Evolutionary conservation across 2,329 filamentous ascomycete species (phyloP).

Genomic region (Fusarium aywerte): DNA sequence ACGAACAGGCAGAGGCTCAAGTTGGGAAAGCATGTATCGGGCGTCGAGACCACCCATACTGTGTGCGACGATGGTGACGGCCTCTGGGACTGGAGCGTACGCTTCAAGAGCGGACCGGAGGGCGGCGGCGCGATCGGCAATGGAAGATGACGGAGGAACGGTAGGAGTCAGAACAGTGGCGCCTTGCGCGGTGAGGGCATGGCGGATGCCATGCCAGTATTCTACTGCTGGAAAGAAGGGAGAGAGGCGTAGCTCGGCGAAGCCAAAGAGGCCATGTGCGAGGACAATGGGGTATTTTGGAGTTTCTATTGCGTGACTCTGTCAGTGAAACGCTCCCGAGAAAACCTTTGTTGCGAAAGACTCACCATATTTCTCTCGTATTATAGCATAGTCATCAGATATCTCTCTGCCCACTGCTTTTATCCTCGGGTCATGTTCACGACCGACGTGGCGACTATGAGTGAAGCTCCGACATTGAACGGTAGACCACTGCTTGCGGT

Average conservation of each 20-base stretch:
- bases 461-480: conserved; percentile 26
- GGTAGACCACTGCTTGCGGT: conserved; percentile 12
- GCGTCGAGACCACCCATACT: conserved; percentile 74
- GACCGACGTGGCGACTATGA: conserved; percentile 12
- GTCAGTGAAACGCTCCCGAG: not conserved
- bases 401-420: conserved; percentile 56
- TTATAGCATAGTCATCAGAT: conserved; percentile 58
- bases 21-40: conserved; percentile 70
- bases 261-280: conserved; percentile 73
- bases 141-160: conserved; percentile 70
- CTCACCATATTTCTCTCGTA: conserved; percentile 59
- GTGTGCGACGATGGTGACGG: conserved; percentile 82
- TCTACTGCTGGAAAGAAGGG: conserved; percentile 65
- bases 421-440: conserved; percentile 53
- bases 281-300: conserved; percentile 72
- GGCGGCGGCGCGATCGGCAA: conserved; percentile 68
- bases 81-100: conserved; percentile 49
- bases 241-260: conserved; percentile 65
- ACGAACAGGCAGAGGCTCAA: conserved; percentile 58
- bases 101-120: conserved; percentile 65
- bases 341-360: not conserved
- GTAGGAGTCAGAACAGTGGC: conserved; percentile 68
- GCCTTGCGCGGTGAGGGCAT: conserved; percentile 64
- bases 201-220: conserved; percentile 73
- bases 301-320: conserved; percentile 53